These are phyloP conservation scores for Albugo candida DNA, from an alignment of 352 stramenopile species.

Conservation along the genomic window DNA sequence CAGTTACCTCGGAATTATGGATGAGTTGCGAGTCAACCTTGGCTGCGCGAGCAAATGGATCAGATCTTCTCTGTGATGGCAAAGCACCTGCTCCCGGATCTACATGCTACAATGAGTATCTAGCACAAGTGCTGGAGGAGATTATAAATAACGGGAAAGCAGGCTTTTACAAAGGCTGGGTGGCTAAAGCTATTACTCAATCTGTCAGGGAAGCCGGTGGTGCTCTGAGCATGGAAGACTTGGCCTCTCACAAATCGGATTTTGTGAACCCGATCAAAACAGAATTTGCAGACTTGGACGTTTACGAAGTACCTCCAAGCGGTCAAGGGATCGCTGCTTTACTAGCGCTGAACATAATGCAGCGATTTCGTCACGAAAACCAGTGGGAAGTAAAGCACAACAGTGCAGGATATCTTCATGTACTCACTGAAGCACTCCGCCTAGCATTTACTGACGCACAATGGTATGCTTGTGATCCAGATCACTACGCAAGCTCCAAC, in stretches of 20 bases:
- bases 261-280: conserved; percentile 85
- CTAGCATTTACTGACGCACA: conserved; percentile 87
- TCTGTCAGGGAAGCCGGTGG: conserved; percentile 39
- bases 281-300: conserved; percentile 59
- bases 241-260: conserved; percentile 61
- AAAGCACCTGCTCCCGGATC: conserved; percentile 36
- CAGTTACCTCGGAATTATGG: conserved; percentile 81
- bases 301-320: conserved; percentile 92
- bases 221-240: conserved; percentile 70
- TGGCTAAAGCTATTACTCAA: conserved; percentile 79
- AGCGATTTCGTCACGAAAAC: conserved; percentile 18
- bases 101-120: conserved; percentile 75
- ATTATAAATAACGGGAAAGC: conserved; percentile 74
- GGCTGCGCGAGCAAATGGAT: too few relatives aligned
- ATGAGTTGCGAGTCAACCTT: conserved; percentile 20
- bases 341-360: conserved; percentile 87
- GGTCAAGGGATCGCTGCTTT: conserved; percentile 92
- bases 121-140: conserved; percentile 70
- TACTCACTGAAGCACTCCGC: conserved; percentile 83
- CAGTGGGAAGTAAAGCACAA: conserved; percentile 15
- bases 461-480: conserved; percentile 67
- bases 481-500: conserved; percentile 16
- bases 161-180: conserved; percentile 67
- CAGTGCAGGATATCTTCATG: conserved; percentile 68
- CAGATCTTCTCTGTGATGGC: conserved; percentile 1